A percentile compares a stretch with the other conserved stretches of the same genome.
These are phyloP conservation scores for Trichoderma oligosporum DNA, from an alignment of 2,329 filamentous ascomycete genomes.

Conservation along the genomic window DNA sequence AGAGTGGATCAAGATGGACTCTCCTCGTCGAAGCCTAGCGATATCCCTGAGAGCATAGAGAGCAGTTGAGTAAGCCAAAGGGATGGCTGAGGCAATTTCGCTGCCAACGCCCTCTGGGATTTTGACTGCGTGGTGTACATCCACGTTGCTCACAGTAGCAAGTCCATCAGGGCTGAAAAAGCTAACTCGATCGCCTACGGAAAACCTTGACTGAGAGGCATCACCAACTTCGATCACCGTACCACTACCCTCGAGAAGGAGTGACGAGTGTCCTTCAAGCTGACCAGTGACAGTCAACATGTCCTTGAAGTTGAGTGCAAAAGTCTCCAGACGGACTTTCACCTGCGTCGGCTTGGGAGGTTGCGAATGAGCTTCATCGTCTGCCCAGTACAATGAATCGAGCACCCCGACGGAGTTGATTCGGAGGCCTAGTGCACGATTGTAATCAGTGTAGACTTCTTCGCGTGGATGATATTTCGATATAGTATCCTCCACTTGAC, in stretches of 20 bases:
- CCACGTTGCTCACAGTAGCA: slow-evolving; percentile 12
- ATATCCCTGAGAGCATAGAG: slow-evolving; percentile 24
- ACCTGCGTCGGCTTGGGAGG: slow-evolving; percentile 9
- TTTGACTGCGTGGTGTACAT: background rate
- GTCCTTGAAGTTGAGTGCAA: slow-evolving; percentile 17
- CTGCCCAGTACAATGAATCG: slow-evolving; percentile 15
- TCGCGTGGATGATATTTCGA: slow-evolving; percentile 15
- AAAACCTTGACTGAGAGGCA: background rate
- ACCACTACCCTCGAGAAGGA: slow-evolving; percentile 14
- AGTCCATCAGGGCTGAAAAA: slow-evolving; percentile 16
- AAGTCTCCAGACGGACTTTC: slow-evolving; percentile 2
- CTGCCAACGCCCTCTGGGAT: slow-evolving; percentile 1
- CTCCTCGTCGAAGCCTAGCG: slow-evolving; percentile 26
- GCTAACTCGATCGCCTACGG: slow-evolving; percentile 13
- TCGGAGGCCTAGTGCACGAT: slow-evolving; percentile 1
- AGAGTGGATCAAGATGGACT: slow-evolving; percentile 25
- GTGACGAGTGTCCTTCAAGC: background rate
- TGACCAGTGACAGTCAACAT: slow-evolving; percentile 12
- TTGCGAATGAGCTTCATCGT: background rate
- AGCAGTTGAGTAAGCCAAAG: slow-evolving; percentile 13
- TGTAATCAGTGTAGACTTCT: background rate
- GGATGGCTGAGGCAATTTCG: background rate
- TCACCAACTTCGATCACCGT: slow-evolving; percentile 4
- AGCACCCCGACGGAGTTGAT: slow-evolving; percentile 10
- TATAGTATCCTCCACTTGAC: slow-evolving; percentile 8